Evolutionary conservation across 768 basidiomycete genomes (phyloP).

Genomic region (Suillus placidus): DNA sequence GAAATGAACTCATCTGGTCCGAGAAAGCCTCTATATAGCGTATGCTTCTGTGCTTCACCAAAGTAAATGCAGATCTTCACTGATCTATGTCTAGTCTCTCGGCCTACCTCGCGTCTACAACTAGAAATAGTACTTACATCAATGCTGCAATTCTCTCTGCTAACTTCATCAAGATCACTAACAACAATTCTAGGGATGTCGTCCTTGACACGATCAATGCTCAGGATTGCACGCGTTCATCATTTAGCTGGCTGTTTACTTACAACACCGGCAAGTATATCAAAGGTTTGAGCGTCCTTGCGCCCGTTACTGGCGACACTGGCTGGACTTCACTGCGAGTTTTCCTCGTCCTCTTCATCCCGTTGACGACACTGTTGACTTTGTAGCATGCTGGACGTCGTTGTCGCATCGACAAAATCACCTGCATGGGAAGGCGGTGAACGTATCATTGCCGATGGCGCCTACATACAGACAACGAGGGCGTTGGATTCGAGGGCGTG

Average conservation of each 20-base stretch:
- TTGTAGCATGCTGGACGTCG: constrained; percentile 39
- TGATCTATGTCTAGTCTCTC: constrained; percentile 41
- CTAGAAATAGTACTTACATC: constrained; percentile 46
- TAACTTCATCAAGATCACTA: constrained; percentile 50
- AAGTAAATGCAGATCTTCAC: background rate
- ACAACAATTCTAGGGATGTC: constrained; percentile 44
- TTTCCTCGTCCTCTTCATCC: background rate
- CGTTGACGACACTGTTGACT: constrained; percentile 12
- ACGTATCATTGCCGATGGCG: constrained; percentile 56
- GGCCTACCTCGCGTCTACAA: constrained; percentile 50
- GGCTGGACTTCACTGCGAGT: constrained; percentile 47
- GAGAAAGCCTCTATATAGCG: constrained; percentile 45
- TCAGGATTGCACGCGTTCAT: constrained; percentile 49
- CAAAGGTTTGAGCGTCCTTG: constrained; percentile 52
- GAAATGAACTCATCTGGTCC: background rate
- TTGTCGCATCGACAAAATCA: constrained; percentile 46
- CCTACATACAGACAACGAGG: constrained; percentile 48
- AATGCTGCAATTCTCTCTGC: constrained; percentile 49
- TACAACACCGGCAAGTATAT: constrained; percentile 59
- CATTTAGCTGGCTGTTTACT: constrained; percentile 51
- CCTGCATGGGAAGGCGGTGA: constrained; percentile 49
- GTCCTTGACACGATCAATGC: constrained; percentile 52
- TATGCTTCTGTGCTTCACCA: constrained; percentile 19
- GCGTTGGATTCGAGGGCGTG: constrained; percentile 55
- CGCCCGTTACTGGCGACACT: constrained; percentile 43